Percentiles rank a stretch among this genome's conserved stretches.
Evolutionary conservation across 192 early-diverging fungal genomes (phyloP).

Genomic region (Lunasporangiospora selenospora): DNA sequence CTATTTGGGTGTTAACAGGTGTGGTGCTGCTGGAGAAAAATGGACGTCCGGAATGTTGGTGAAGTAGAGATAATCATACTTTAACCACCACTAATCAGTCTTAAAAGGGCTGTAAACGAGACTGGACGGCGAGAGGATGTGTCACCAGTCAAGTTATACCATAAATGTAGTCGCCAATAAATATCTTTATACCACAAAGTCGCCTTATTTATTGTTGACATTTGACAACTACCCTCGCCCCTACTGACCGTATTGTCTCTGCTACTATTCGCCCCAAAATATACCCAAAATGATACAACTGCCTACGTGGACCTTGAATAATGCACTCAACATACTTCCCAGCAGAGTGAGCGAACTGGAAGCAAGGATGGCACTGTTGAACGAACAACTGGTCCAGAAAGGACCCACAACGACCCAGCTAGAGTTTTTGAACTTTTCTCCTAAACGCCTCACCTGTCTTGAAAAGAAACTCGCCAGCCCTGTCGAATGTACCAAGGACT

Average conservation of each 20-base stretch:
- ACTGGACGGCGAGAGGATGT: slow-evolving; percentile 1
- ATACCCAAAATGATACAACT: too few species aligned
- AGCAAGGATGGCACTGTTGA: slow-evolving; percentile 2
- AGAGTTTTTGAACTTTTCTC: slow-evolving; percentile 1
- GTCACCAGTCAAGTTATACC: slow-evolving; percentile 1
- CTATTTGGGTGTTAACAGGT: slow-evolving; percentile 7
- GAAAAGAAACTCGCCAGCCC: too few species aligned
- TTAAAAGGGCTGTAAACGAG: background rate
- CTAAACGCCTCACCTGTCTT: background rate
- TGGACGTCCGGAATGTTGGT: slow-evolving; percentile 8
- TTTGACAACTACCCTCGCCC: background rate
- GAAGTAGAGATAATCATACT: slow-evolving; percentile 6
- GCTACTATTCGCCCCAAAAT: too few species aligned
- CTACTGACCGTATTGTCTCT: too few species aligned
- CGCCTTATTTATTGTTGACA: background rate
- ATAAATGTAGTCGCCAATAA: background rate
- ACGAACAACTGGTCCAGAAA: background rate
- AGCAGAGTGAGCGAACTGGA: background rate
- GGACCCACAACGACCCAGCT: background rate
- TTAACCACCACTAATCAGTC: background rate
- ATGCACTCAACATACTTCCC: too few species aligned
- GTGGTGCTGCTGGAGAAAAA: background rate
- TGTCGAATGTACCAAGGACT: too few species aligned
- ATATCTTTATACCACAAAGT: slow-evolving; percentile 2
- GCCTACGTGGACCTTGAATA: too few species aligned